phyloP scores from a whole-genome alignment of 768 basidiomycete genomes.

The Amanita pallidorosea region DNA sequence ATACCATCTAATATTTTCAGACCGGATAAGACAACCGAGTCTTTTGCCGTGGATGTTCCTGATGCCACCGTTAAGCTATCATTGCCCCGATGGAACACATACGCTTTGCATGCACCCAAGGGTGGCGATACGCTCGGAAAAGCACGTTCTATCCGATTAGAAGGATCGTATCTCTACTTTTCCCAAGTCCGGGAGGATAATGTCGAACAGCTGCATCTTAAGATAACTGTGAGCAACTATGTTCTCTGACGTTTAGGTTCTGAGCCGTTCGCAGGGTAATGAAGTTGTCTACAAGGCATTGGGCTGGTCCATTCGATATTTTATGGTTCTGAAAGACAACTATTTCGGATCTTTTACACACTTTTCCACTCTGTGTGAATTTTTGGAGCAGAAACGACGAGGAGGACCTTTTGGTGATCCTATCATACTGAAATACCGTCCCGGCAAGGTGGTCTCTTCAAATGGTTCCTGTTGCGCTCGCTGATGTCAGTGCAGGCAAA shows the following conservation, averaged over 20 bases:
- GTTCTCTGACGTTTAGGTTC: neutral
- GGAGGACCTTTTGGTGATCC: constrained; percentile 70
- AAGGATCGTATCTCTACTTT: constrained; percentile 70
- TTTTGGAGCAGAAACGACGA: constrained; percentile 54
- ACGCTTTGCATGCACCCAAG: constrained; percentile 53
- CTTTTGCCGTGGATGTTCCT: constrained; percentile 53
- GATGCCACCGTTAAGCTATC: constrained; percentile 49
- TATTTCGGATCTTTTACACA: constrained; percentile 93
- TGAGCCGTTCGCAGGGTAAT: constrained; percentile 25
- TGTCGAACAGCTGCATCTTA: constrained; percentile 68
- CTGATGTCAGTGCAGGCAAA: constrained; percentile 48
- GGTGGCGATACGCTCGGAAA: constrained; percentile 54
- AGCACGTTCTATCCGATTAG: constrained; percentile 41
- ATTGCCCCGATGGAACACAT: constrained; percentile 86
- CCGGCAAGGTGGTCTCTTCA: constrained; percentile 48
- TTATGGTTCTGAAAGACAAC: constrained; percentile 86
- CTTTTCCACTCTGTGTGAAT: constrained; percentile 82
- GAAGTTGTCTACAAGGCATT: constrained; percentile 56
- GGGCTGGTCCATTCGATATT: constrained; percentile 83
- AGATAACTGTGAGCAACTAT: constrained; percentile 40
- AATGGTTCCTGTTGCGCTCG: neutral
- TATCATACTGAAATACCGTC: constrained; percentile 66
- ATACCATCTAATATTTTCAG: constrained; percentile 68
- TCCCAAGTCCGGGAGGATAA: constrained; percentile 54
- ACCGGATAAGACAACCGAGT: constrained; percentile 54